phyloP scores from a whole-genome alignment of 2,329 filamentous ascomycete species.

The Daldinia sp. region DNA sequence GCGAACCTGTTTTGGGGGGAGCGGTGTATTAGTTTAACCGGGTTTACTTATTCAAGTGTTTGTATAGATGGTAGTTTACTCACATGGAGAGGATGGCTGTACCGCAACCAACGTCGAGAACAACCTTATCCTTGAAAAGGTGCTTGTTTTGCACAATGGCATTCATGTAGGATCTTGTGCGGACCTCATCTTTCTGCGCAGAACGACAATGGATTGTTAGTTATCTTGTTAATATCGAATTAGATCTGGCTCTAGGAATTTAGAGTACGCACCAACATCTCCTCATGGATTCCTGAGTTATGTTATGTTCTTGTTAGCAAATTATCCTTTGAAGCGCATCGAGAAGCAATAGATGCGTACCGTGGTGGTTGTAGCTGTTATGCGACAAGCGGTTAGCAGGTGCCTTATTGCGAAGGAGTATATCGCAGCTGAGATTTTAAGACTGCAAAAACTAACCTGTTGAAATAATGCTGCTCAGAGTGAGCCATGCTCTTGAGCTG shows the following conservation, averaged over 20 bases:
- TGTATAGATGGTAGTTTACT: slow-evolving; percentile 51
- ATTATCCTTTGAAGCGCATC: neutral
- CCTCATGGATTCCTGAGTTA: slow-evolving; percentile 86
- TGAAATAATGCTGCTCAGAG: slow-evolving; percentile 99
- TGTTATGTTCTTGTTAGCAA: slow-evolving; percentile 42
- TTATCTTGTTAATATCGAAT: slow-evolving; percentile 15
- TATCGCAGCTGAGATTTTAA: neutral
- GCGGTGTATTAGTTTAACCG: slow-evolving; percentile 22
- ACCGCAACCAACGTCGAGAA: slow-evolving; percentile 97
- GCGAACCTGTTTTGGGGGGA: slow-evolving; percentile 78
- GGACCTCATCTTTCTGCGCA: slow-evolving; percentile 94
- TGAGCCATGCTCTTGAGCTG: slow-evolving; percentile 82
- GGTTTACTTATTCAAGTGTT: slow-evolving; percentile 6
- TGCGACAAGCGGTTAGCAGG: slow-evolving; percentile 35
- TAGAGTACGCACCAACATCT: slow-evolving; percentile 85
- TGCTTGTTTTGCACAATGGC: slow-evolving; percentile 97
- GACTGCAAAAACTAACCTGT: slow-evolving; percentile 72
- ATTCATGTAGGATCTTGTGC: slow-evolving; percentile 96
- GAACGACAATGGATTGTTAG: slow-evolving; percentile 43
- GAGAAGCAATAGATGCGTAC: slow-evolving; percentile 62
- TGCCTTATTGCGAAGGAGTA: slow-evolving; percentile 19
- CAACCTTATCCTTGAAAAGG: slow-evolving; percentile 83
- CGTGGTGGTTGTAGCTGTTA: slow-evolving; percentile 95
- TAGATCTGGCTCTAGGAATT: slow-evolving; percentile 33
- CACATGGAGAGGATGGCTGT: slow-evolving; percentile 99